Base-by-base conservation (phyloP, 1,284 basidiomycete genomes). In the Apiotrichum veenhuisii region DNA sequence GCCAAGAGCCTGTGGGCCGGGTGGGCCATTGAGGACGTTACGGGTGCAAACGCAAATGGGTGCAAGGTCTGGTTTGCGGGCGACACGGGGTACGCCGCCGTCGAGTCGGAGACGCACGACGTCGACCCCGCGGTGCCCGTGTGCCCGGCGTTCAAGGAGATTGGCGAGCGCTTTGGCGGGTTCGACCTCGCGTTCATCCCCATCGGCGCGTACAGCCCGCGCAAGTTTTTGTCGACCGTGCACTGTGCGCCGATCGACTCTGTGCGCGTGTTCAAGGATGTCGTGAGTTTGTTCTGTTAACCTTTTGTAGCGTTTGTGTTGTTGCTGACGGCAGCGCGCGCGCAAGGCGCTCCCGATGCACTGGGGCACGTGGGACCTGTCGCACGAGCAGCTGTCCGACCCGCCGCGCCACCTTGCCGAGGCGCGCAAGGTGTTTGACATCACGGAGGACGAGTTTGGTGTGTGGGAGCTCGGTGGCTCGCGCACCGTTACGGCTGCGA, bases 291-390 rank as follows among this genome's bases (percentile, higher is more conserved):
- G n/a, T n/a, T n/a, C n/a, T n/a, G n/a, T n/a, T 81, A 4, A 2
- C 30, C 8, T 9, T 4, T 4, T n/a, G 37, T 47, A 5, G 23
- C 15, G 18, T n/a, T 1, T 14, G 7, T 30, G 5, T 30, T 30
- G 17, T 22, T 11, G 15, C 48, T 40, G 38, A 42, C 17, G 36
- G 26, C 47, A 76, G 74, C 63, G 67, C 63, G 72, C 70, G 34
- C 80, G 81, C 72, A 81, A 79, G 63, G 85, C 82, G 0, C 62
- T 87, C 3, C 85, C 82, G 2, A 87, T 87, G 80, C 86, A 87
- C 71, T 87, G 85, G 85, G 85, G 84, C 2, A 73, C 71, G n/a
- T 76, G 74, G 72, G 64, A 70, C 44, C 69, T 77, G 58, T 69
- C 72, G 4, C 58, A 61, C 17, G 86, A 88, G 70, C 78, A 80